Evolutionary conservation across 2,329 filamentous ascomycete species (phyloP).

Genomic region (Ophiocordyceps camponoti-rufipedis): DNA sequence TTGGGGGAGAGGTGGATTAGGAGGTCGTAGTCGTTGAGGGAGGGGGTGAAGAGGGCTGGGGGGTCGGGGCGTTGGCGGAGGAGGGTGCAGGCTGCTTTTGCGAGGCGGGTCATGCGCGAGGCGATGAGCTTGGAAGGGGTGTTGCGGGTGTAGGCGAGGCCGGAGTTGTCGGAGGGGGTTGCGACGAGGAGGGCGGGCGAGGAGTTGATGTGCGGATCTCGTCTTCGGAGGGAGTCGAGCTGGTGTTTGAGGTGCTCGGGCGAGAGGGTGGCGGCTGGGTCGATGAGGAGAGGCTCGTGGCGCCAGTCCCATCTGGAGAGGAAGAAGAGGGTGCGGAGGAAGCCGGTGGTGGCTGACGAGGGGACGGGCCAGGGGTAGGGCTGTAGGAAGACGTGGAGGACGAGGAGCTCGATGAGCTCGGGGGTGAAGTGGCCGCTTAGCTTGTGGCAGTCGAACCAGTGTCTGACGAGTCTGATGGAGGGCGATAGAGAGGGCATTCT

Average conservation of each 20-base stretch:
- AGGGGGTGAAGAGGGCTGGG: constrained; percentile 47
- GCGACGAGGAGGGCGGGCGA: constrained; percentile 61
- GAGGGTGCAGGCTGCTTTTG: constrained; percentile 53
- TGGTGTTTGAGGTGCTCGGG: constrained; percentile 47
- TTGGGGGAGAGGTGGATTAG: constrained; percentile 50
- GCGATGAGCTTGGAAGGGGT: constrained; percentile 67
- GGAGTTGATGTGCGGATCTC: constrained; percentile 77
- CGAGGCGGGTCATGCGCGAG: constrained; percentile 63
- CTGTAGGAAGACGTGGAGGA: constrained; percentile 58
- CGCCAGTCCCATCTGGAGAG: constrained; percentile 88
- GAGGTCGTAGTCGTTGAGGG: constrained; percentile 67
- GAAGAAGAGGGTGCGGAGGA: constrained; percentile 63
- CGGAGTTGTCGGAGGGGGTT: constrained; percentile 59
- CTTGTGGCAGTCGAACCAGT: constrained; percentile 77
- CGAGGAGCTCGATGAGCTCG: constrained; percentile 72
- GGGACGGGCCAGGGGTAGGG: constrained; percentile 68
- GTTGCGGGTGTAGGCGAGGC: constrained; percentile 59
- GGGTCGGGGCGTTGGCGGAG: constrained; percentile 34
- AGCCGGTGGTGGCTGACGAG: constrained; percentile 59
- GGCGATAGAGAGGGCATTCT: constrained; percentile 63
- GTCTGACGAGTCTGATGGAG: constrained; percentile 69
- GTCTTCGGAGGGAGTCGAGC: constrained; percentile 69
- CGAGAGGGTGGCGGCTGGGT: constrained; percentile 45
- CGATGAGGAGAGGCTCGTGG: constrained; percentile 61
- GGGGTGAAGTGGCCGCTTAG: constrained; percentile 57